Base-by-base conservation (phyloP, 345 rosid species). In the Stellera chamaejasme region DNA sequence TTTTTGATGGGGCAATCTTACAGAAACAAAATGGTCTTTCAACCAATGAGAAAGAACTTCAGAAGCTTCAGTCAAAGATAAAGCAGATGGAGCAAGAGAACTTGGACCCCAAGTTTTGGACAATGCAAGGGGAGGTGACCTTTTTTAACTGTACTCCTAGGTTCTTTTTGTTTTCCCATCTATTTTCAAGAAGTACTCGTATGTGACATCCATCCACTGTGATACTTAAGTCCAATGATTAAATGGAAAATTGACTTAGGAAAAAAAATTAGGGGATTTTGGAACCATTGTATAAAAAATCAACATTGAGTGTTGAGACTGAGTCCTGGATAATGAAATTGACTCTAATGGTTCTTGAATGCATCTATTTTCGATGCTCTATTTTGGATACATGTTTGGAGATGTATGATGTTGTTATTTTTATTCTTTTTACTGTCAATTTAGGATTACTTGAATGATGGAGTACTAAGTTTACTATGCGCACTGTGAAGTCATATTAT, bases 91-190 rank as follows among this genome's bases (percentile, higher is more conserved):
- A 89, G 79, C 81, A 77, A 75, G 77, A 82, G 63, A 89, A 89
- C 73, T 57, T 93, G 69, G 99, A 93, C 67, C 78, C 89, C 8
- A 93, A 89, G 71, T 63, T 75, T 55, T 93, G 99, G 99, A 93
- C 96, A 57, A 84, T 93, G 99, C 88, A 64, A 59, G 99, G 99
- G 78, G 99, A 93, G 97, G 99, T 85, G 72, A 56, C n/a, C 50
- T 47, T 54, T 27, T 54, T 55, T 42, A n/a, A 13, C 27, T 58
- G 23, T 19, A 19, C 23, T 10, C 9, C 26, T 32, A 32, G 39
- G 39, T 32, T 32, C 39, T 8, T 32, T 32, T 19, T 0, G 23
- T 19, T 32, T 32, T 32, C 39, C 39, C 39, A 5, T 32, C 5
- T 32, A 8, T 32, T 32, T 8, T 32, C 39, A 8, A 32, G 39